These are phyloP conservation scores for Pseudocercospora fijiensis DNA, from an alignment of 2,329 filamentous ascomycete genomes.

Conservation along the genomic window DNA sequence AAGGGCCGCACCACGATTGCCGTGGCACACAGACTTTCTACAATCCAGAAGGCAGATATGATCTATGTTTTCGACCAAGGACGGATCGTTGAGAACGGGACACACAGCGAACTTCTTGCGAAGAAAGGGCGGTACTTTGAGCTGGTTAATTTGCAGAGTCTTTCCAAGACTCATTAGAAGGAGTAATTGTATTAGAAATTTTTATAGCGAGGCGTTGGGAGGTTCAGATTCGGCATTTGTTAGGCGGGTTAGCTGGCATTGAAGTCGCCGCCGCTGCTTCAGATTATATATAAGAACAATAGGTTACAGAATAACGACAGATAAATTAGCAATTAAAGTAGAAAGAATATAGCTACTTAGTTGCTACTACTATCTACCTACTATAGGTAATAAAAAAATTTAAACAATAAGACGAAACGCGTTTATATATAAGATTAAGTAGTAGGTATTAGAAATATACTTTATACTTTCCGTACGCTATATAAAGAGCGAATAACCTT, in stretches of 20 bases:
- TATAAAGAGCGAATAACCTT: too few relatives aligned
- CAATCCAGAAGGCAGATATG: constrained; percentile 89
- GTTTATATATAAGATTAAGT: too few relatives aligned
- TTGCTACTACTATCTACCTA: too few relatives aligned
- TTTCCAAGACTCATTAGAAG: constrained; percentile 31
- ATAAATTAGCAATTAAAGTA: too few relatives aligned
- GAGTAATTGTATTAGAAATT: neutral
- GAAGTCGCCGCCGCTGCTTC: neutral
- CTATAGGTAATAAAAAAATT: too few relatives aligned
- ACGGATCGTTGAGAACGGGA: constrained; percentile 78
- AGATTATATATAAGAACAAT: too few relatives aligned
- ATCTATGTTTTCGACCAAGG: constrained; percentile 98
- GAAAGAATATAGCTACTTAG: too few relatives aligned
- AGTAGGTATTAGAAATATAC: too few relatives aligned
- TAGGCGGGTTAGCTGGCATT: neutral
- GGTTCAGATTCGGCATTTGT: neutral
- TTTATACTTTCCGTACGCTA: too few relatives aligned
- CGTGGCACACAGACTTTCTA: constrained; percentile 86
- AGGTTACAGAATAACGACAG: too few relatives aligned
- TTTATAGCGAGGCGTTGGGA: neutral
- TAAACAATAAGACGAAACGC: too few relatives aligned
- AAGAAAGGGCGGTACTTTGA: constrained; percentile 45
- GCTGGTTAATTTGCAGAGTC: constrained; percentile 41
- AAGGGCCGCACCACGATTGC: constrained; percentile 76
- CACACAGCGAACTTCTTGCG: constrained; percentile 60